Base-by-base conservation (phyloP, 148 eudicot genomes). In the Arbutus unedo region DNA sequence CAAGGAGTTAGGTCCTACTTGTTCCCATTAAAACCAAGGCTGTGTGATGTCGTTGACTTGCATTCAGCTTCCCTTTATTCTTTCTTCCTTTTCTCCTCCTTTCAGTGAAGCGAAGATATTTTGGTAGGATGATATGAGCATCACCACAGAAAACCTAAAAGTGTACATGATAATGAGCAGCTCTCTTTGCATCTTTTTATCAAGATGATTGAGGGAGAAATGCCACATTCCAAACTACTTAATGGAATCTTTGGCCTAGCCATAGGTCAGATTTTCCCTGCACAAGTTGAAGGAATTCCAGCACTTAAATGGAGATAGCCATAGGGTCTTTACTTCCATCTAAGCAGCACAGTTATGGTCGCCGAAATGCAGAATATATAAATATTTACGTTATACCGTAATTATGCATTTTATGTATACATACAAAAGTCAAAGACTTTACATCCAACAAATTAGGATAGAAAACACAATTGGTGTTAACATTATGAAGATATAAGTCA, bases 1-100 rank as follows among this genome's bases (percentile, higher is more conserved):
- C 64, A 77, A 41, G 66, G 48, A 38, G 55, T 77, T 31, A 77
- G 25, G 41, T 55, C 49, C 44, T 14, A 55, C 67, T 38, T 77
- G 48, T 8, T 23, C 55, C 21, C 67, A 54, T 77, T 66, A 55
- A 55, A 25, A 77, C 55, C 23, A 38, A 77, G 66, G 45, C 48
- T 53, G 47, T 77, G 64, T 77, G 48, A 38, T 77, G 79, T 15
- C 79, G 53, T 76, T 76, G 38, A 53, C 71, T 66, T 66, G 43
- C 43, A 66, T 10, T 66, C 44, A 66, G 71, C 43, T 66, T 66
- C 71, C 71, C 6, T 64, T 66, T 25, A 11, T 66, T 66, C 71
- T 14, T 66, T 66, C 4, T 66, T 66, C 44, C 16, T 25, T 25
- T 19, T 66, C 13, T 9, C 14, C 13, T 66, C 31, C 25, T 66